A percentile compares a stretch with the other conserved stretches of the same genome.
Conservation (phyloP, 2,329 filamentous ascomycete genomes). For the Colletotrichum sp. region DNA sequence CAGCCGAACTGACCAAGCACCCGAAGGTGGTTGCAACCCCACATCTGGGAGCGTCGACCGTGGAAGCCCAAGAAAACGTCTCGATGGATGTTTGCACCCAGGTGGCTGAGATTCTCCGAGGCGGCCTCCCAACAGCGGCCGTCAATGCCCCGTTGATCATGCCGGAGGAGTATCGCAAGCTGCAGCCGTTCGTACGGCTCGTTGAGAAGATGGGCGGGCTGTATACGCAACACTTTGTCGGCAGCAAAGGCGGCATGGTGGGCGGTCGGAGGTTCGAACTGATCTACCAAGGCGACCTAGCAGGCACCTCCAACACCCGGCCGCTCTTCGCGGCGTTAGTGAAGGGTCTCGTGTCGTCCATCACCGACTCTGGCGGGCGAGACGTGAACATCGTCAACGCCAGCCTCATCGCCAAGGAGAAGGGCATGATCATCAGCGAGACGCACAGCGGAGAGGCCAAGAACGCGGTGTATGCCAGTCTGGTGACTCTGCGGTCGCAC, state of each 20-base stretch:
- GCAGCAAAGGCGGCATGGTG: conserved; percentile 45
- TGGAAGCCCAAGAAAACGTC: conserved; percentile 85
- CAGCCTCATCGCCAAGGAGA: conserved; percentile 74
- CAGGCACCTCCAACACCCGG: conserved; percentile 74
- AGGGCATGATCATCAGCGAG: conserved; percentile 78
- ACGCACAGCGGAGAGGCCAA: conserved; percentile 67
- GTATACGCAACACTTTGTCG: conserved; percentile 77
- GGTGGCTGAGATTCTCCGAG: conserved; percentile 74
- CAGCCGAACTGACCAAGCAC: conserved; percentile 69
- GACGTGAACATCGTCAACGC: conserved; percentile 88
- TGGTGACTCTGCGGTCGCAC: conserved; percentile 71
- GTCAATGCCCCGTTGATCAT: conserved; percentile 85
- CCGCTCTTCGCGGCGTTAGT: conserved; percentile 80
- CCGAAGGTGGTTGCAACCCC: conserved; percentile 78
- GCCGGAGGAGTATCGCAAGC: conserved; percentile 78
- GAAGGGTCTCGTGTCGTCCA: conserved; percentile 74
- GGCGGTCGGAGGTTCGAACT: conserved; percentile 76
- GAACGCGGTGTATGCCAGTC: conserved; percentile 69
- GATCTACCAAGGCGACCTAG: conserved; percentile 77
- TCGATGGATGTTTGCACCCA: conserved; percentile 84
- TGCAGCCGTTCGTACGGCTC: conserved; percentile 77
- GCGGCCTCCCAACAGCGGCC: conserved; percentile 75
- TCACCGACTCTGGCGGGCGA: conserved; percentile 68
- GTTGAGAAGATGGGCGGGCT: conserved; percentile 81
- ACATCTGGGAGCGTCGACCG: conserved; percentile 79